These are phyloP conservation scores for Leptographium galeiforme DNA, from an alignment of 2,329 filamentous ascomycete species.

Conservation along the genomic window DNA sequence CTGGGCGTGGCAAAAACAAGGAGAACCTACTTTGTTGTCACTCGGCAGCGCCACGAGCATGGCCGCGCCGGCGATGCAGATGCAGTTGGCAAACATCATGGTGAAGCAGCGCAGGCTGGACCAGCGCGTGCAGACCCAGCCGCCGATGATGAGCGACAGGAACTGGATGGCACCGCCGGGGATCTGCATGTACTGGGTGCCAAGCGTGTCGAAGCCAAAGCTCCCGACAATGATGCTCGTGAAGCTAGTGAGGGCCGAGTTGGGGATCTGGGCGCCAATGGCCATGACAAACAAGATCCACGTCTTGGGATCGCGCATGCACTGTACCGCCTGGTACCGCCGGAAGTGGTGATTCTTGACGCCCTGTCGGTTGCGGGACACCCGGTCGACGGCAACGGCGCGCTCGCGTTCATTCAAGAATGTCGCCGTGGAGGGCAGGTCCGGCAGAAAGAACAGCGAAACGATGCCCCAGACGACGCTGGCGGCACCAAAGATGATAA, in stretches of 20 bases:
- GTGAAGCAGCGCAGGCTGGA: slow-evolving; percentile 38
- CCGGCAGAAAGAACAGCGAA: slow-evolving; percentile 20
- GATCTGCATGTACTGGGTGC: slow-evolving; percentile 32
- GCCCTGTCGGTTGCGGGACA: slow-evolving; percentile 17
- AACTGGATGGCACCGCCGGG: slow-evolving; percentile 46
- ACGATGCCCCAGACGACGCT: slow-evolving; percentile 23
- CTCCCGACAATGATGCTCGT: slow-evolving; percentile 20
- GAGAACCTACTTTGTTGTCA: slow-evolving; percentile 4
- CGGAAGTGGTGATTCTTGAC: slow-evolving; percentile 15
- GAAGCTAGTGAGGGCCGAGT: slow-evolving; percentile 25
- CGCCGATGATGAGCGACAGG: slow-evolving; percentile 34
- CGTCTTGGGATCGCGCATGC: slow-evolving; percentile 37
- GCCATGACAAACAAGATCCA: slow-evolving; percentile 40
- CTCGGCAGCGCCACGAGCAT: slow-evolving; percentile 33
- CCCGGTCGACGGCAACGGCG: slow-evolving; percentile 38
- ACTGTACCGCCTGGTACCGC: slow-evolving; percentile 13
- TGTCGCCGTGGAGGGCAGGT: slow-evolving; percentile 47
- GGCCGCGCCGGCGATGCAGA: slow-evolving; percentile 39
- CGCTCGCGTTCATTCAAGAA: slow-evolving; percentile 46
- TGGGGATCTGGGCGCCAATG: slow-evolving; percentile 12
- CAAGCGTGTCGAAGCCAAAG: slow-evolving; percentile 18
- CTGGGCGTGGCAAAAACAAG: neutral
- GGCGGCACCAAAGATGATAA: slow-evolving; percentile 10
- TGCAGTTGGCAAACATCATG: slow-evolving; percentile 41
- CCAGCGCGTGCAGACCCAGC: slow-evolving; percentile 36